Evolutionary conservation across 192 early-diverging fungal species (phyloP), one percentile per base, ranked within the genome.

Genomic region (Phycomyces blakesleeanus): DNA sequence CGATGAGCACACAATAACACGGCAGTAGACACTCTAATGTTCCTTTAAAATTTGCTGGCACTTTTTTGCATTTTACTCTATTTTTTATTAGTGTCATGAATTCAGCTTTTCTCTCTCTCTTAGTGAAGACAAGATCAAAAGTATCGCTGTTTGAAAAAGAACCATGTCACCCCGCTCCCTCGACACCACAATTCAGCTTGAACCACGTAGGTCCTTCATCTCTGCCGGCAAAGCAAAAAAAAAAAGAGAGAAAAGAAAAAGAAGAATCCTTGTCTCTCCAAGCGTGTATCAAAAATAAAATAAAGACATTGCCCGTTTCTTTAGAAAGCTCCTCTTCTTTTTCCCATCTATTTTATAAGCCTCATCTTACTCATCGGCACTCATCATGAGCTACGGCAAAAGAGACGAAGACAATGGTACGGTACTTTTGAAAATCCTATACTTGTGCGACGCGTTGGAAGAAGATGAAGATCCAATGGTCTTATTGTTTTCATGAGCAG

Each of bases 341-440:
- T 12, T 12, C 44, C 18, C 18, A 47, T 47, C 18, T 47, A n/a
- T 34, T 34, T 34, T 34, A 34, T 34, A 34, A 34, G 29, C 29
- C 29, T 34, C 29, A 34, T 34, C 44, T 18, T 18, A n/a, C 18
- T 47, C 44, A 47, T 14, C 44, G 18, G 60, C 16, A 27, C 29
- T 61, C 50, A 51, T 55, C 63, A 81, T 87, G 80, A 87, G 73
- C 75, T 77, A 76, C 63, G 77, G 78, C 56, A 85, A 88, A 73
- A 84, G 83, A 74, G 85, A 87, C 68, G 85, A 87, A 59, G 85
- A 87, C 74, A 74, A 83, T 60, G 85, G 85, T 85, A 76, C 64
- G 29, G 29, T 34, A 34, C 29, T 34, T 34, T 34, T 34, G 29
- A 34, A n/a, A 34, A 12, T 3, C 41, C n/a, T 55, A n/a, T 55